Evolutionary conservation across 2,329 filamentous ascomycete species (phyloP), one percentile per base, ranked within the genome.

Genomic region (Aspergillus transmontanensis): DNA sequence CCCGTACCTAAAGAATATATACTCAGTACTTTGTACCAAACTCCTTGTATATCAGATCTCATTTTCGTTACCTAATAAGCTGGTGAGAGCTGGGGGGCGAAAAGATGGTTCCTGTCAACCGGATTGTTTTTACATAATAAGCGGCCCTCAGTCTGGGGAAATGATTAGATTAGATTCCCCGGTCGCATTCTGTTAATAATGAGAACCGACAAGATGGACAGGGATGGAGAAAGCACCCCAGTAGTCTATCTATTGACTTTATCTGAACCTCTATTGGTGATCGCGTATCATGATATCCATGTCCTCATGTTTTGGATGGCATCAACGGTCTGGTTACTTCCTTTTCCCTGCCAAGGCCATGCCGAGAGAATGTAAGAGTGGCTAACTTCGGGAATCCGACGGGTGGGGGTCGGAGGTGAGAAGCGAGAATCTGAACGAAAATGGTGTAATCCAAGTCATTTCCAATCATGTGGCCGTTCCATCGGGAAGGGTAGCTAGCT

Each of bases 371-470:
- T 6, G n/a, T 41, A 41, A 26, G 28, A 36, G 21, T 36, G 51
- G 30, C 51, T 36, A 30, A 23, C 10, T n/a, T 36, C 51, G 51
- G 51, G 51, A 54, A 54, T 54, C 51, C 51, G 51, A 54, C 51
- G 51, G 51, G 28, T 54, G 51, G 32, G 19, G 19, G 32, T 54
- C 51, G 51, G 51, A 36, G 11, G 16, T 21, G 6, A 34, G 21
- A 28, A 32, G 12, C 50, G 19, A n/a, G 26, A 28, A 21, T 14
- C 21, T n/a, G 7, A 53, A 32, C 48, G 50, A 23, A n/a, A 55
- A 55, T 55, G 51, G 51, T 55, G 51, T 39, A 39, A 55, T 55
- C 51, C 51, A 21, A 39, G 34, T 39, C 51, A 26, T 16, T 23
- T 21, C 30, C 32, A 55, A 55, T 55, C 32, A 55, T 21, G 51